Evolutionary conservation across 2,329 filamentous ascomycete genomes (phyloP), one percentile per base, ranked within the genome.

Genomic region (Incumbomyces delicatus): DNA sequence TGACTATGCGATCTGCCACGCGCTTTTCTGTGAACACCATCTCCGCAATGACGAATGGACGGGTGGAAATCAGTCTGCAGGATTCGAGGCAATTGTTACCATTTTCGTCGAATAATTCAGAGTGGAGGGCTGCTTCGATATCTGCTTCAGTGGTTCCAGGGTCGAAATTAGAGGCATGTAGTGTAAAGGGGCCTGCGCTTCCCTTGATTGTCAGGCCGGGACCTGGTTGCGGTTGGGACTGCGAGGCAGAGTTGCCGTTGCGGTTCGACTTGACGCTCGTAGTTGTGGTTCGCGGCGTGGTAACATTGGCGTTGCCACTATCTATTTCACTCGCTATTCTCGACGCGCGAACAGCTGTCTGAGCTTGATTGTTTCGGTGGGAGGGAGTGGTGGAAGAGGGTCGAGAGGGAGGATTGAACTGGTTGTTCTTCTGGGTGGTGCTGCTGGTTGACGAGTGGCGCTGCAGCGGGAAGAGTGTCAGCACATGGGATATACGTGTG

Each of bases 71-170:
- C 17, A 83, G 63, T 50, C 67, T 70, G 61, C 78, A 81, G 43
- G 68, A 68, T 22, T 73, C 49, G 56, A 79, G 68, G 13, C 72
- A 73, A 37, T 47, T 55, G 22, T 44, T 48, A 16, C 53, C 55
- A 34, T 44, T 50, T 22, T 50, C 51, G 31, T 56, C 56, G 29
- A 53, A 18, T 4, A 46, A 44, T 14, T 73, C 64, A 2, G 70
- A 68, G 46, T 68, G 66, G 59, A 82, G 68, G 27, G 79, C 77
- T 35, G 76, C 72, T 57, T 81, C 75, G 38, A 83, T 81, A 54
- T 83, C 79, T 20, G 75, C 76, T 13, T 77, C 78, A 2, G 78
- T 81, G 0, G 79, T 83, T 13, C 78, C 79, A n/a, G 74, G 74
- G 12, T 78, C 78, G 58, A 83, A 82, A 62, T 82, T 82, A 58